A percentile compares a stretch with the other conserved stretches of the same genome.
phyloP scores from a whole-genome alignment of 306 rosid species.

The Castanospermum australe region DNA sequence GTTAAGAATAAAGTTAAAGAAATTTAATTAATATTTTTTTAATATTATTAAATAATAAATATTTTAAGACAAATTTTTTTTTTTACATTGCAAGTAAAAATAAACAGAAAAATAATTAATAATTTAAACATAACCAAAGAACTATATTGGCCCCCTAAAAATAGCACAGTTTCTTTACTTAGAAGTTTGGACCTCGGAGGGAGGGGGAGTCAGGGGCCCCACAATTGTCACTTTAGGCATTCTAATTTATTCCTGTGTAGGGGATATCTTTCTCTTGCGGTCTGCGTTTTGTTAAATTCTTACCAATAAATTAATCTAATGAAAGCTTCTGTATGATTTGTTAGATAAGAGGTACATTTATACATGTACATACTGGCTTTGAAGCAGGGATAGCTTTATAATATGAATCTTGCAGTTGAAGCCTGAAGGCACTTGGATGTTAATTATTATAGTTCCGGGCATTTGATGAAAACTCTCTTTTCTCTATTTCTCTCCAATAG shows the following conservation, averaged over 20 bases:
- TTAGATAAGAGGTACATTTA: neutral
- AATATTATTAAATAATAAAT: too few species aligned
- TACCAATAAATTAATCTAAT: neutral
- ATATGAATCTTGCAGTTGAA: neutral
- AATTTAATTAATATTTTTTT: too few species aligned
- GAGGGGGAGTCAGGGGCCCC: neutral
- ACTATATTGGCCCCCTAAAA: neutral
- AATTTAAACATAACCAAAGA: neutral
- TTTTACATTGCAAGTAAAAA: too few species aligned
- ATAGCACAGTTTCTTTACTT: neutral
- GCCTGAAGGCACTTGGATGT: neutral
- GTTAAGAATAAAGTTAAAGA: too few species aligned
- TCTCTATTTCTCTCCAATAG: neutral
- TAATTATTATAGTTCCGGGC: neutral
- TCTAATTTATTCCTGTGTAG: neutral
- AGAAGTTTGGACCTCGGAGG: constrained; percentile 1
- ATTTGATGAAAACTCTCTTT: neutral
- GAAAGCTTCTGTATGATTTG: neutral
- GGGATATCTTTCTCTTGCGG: constrained; percentile 35
- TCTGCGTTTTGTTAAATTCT: neutral
- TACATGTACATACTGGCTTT: neutral
- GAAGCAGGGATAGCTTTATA: neutral
- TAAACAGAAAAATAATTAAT: too few species aligned
- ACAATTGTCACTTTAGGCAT: neutral
- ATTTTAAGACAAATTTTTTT: too few species aligned